A percentile compares a stretch with the other conserved stretches of the same genome.
phyloP scores from a whole-genome alignment of 306 rosid genomes.

The Pyrus communis region DNA sequence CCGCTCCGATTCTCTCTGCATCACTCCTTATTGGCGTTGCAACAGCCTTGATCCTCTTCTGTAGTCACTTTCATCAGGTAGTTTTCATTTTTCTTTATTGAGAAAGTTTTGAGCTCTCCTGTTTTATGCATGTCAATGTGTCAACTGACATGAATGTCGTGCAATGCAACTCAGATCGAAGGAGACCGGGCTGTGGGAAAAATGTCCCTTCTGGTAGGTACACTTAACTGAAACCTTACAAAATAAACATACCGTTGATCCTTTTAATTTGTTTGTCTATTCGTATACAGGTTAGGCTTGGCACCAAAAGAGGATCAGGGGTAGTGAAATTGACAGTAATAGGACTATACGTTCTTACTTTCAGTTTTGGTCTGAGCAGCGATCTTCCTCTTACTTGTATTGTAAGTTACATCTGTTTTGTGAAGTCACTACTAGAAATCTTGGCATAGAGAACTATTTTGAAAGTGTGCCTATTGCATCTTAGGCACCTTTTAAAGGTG shows the following conservation, averaged over 20 bases:
- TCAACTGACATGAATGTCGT: slow-evolving; percentile 11
- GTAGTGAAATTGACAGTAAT: slow-evolving; percentile 49
- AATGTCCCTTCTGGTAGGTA: slow-evolving; percentile 79
- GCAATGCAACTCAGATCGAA: slow-evolving; percentile 46
- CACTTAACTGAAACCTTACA: background rate
- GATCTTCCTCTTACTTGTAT: slow-evolving; percentile 58
- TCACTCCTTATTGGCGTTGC: slow-evolving; percentile 82
- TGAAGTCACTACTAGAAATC: background rate
- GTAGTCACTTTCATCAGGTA: slow-evolving; percentile 97
- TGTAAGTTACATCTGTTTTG: slow-evolving; percentile 31
- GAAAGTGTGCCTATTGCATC: too few species aligned
- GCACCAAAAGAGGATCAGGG: slow-evolving; percentile 49
- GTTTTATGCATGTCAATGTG: background rate
- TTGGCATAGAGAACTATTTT: too few species aligned
- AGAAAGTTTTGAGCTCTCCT: background rate
- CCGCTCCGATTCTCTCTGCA: slow-evolving; percentile 54
- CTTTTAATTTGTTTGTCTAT: background rate
- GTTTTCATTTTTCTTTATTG: background rate
- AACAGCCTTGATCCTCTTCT: slow-evolving; percentile 76
- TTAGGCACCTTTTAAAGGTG: too few species aligned
- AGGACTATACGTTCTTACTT: slow-evolving; percentile 45
- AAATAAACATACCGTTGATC: background rate
- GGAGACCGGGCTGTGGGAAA: slow-evolving; percentile 74
- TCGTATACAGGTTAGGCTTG: slow-evolving; percentile 64
- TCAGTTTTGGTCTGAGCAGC: slow-evolving; percentile 48